Base-by-base conservation (phyloP, 73 alveolate species). In the Blepharisma stoltei region DNA sequence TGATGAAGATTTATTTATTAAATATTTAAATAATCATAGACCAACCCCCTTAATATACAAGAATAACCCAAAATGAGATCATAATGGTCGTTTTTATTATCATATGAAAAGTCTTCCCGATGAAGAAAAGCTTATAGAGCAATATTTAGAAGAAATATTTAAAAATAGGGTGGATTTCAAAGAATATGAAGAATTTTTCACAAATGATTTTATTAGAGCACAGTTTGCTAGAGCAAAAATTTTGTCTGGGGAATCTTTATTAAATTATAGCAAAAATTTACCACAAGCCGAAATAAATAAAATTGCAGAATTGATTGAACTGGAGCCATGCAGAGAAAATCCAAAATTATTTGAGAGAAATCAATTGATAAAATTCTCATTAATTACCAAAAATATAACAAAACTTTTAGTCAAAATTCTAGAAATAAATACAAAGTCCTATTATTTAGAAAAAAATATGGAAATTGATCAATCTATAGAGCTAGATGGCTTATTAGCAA, bases 401-500 rank as follows among this genome's bases (percentile, higher is more conserved):
- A 67, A 83, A 43, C 82, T 94, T 73, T 83, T 81, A 69, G 68
- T 94, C 68, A 88, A 89, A 85, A 84, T 94, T 54, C 91, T 86
- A 83, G 95, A 91, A 77, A 81, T 91, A 75, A 94, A 94, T 86
- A 83, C 95, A 23, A 89, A 88, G 68, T 89, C 85, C 70, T 91
- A 91, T 83, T 91, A 91, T 83, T 84, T 82, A 79, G 78, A 92
- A 14, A 11, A 11, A 50, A 50, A 18, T 50, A 11, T 18, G 21
- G 21, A 11, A 11, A 11, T 50, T 50, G 65, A 54, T 23, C 65
- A 95, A 54, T 85, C 87, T 47, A 90, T 91, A 5, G 90, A 94
- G 71, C 86, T 94, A 5, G 97, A 94, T 82, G 98, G 98, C 49
- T 78, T 94, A 27, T 77, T 94, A 6, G 93, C 97, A 7, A 73